Evolutionary conservation across 2,329 filamentous ascomycete species (phyloP), one percentile per base, ranked within the genome.

Genomic region (Madurella mycetomatis): DNA sequence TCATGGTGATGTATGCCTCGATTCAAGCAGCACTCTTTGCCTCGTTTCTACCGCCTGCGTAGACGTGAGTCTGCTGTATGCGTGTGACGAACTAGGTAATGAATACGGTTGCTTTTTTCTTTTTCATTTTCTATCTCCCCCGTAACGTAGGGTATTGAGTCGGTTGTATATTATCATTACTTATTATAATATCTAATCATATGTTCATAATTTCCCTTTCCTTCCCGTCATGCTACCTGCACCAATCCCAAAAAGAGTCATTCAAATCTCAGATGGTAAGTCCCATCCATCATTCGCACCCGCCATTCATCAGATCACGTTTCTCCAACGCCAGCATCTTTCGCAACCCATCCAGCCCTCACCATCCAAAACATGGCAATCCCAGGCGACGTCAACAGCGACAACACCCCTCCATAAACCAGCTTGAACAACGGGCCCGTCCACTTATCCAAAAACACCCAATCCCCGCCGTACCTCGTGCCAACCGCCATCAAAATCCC

Each of bases 1-100:
- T 84, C 62, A 88, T 92, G 77, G 76, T 91, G 51, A 80, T 92
- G 71, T 99, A 99, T 73, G 88, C 83, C 2, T 69, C 88, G 34
- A 80, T 96, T 42, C 94, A 99, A 68, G 90, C 82, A 0, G 86
- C 83, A 8, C 73, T 99, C 41, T 99, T 90, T 75, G 86, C 91
- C 4, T 91, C 85, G 3, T 99, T 99, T 69, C 77, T 99, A 47
- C 94, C 94, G 5, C 94, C 94, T 41, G 94, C 94, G 18, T 95
- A 57, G 49, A 25, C 19, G 16, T 25, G 25, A 3, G 25, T 25
- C 25, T 25, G 25, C 25, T 25, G 25, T 25, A 25, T 25, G 25
- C 7, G 25, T 25, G 25, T 25, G 25, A 7, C 7, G 7, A 25
- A 25, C 25, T 25, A 25, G 7, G 25, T 4, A 25, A 25, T 25